Percentiles rank a stretch among this genome's conserved stretches.
phyloP scores from a whole-genome alignment of 1,284 basidiomycete genomes.

The Amylostereum chailletii region DNA sequence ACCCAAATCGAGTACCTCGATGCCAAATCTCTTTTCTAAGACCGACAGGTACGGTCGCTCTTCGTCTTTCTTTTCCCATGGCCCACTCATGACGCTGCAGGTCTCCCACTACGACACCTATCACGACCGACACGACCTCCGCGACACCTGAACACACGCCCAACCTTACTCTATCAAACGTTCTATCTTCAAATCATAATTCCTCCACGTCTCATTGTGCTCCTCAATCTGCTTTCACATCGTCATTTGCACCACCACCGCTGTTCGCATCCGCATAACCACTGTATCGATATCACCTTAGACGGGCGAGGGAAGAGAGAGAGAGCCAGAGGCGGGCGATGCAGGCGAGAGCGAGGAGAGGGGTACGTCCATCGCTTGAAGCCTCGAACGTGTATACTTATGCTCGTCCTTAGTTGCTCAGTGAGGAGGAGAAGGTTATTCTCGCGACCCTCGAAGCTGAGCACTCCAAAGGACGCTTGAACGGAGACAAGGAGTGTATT shows the following conservation, averaged over 20 bases:
- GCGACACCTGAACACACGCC: conserved; percentile 9
- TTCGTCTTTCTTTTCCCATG: conserved; percentile 27
- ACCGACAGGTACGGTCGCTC: conserved; percentile 56
- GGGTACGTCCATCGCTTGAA: conserved; percentile 30
- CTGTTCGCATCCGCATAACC: conserved; percentile 55
- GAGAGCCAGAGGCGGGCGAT: conserved; percentile 59
- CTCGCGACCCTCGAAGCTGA: conserved; percentile 43
- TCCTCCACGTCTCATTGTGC: conserved; percentile 17
- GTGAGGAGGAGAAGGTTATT: conserved; percentile 48
- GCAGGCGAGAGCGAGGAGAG: conserved; percentile 61
- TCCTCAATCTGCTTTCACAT: conserved; percentile 14
- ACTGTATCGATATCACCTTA: conserved; percentile 23
- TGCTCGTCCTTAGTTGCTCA: conserved; percentile 19
- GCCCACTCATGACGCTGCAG: conserved; percentile 62
- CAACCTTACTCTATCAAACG: conserved; percentile 8
- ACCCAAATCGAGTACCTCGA: conserved; percentile 9
- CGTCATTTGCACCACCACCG: conserved; percentile 52
- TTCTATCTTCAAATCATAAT: conserved; percentile 12
- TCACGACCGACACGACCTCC: conserved; percentile 13
- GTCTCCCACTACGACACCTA: conserved; percentile 19
- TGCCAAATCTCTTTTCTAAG: conserved; percentile 49
- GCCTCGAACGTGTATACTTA: conserved; percentile 4
- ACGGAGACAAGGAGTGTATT: conserved; percentile 37
- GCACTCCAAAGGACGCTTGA: conserved; percentile 13
- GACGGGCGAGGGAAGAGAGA: conserved; percentile 63